Evolutionary conservation across 1,139 yeast species (phyloP), one percentile per base, ranked within the genome.

Genomic region (Ogataea hybrid): DNA sequence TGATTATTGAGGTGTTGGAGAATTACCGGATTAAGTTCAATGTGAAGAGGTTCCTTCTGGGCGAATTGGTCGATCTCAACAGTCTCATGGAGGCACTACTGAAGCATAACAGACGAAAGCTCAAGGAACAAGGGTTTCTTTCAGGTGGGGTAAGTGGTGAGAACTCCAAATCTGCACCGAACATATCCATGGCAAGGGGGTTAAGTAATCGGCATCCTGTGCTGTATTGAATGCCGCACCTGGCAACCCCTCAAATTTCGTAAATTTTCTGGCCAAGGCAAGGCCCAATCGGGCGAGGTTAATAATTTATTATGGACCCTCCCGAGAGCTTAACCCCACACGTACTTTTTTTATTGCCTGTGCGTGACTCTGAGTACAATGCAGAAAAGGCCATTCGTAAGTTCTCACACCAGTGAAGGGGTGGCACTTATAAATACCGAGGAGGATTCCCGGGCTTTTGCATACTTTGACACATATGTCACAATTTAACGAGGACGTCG

Each of bases 1-100:
- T 80, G 43, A 79, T 84, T 2, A 69, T 86, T 57, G 70, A 73
- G 40, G 67, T 84, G 44, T 69, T 89, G 52, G 89, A 83, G 46
- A 70, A 71, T 42, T 89, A 84, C 53, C 77, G 77, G 45, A 86
- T 80, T 64, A 77, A 83, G 46, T 76, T 74, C 36, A 75, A 76
- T 8, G 79, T 80, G 29, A 65, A 95, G 32, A 73, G 79, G 52
- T 84, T 81, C 54, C 70, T 89, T 8, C 73, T 88, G 21, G 39
- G 41, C 53, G 90, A 82, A 40, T 65, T 86, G 46, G 81, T 88
- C 56, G 72, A 75, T 37, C 77, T 77, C 51, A 70, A 76, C 5
- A 68, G 68, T 25, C 68, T 83, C 34, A 64, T 86, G 57, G 92
- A 84, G 49, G 64, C 63, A 27, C 58, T 79, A 41, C 67, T 75